Percentiles rank a stretch among this genome's conserved stretches.
Evolutionary conservation across 306 rosid genomes (phyloP).

Genomic region (Delonix regia): DNA sequence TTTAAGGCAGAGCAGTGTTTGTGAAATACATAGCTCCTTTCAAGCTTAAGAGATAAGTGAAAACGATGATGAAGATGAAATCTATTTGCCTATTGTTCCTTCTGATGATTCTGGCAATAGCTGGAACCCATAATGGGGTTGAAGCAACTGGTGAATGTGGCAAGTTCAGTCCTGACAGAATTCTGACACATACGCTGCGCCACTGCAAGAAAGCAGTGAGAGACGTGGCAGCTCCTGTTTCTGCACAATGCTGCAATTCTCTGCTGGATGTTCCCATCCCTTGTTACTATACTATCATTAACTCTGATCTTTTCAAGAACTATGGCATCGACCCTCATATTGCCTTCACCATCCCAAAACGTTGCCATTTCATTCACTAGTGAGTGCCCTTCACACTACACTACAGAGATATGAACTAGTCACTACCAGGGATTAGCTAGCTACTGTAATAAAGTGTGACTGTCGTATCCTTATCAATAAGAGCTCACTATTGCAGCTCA

Average conservation of each 20-base stretch:
- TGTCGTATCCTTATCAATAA: too few relatives aligned
- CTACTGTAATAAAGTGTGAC: too few relatives aligned
- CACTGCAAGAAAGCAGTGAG: constrained; percentile 8
- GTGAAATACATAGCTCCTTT: too few relatives aligned
- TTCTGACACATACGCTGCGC: constrained; percentile 1
- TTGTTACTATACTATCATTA: background rate
- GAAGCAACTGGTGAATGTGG: background rate
- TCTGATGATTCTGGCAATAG: too few relatives aligned
- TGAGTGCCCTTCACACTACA: too few relatives aligned
- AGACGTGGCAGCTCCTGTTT: background rate
- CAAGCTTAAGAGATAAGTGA: too few relatives aligned
- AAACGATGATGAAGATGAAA: too few relatives aligned
- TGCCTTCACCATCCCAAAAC: background rate
- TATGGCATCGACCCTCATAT: background rate
- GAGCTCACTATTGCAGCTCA: too few relatives aligned
- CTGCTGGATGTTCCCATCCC: background rate
- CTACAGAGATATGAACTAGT: too few relatives aligned
- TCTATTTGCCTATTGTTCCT: too few relatives aligned
- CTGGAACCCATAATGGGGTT: background rate
- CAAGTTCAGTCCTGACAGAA: constrained; percentile 16
- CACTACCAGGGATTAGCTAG: too few relatives aligned
- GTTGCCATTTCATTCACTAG: background rate
- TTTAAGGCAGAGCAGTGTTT: too few relatives aligned
- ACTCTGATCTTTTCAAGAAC: background rate
- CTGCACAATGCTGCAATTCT: background rate